Evolutionary conservation across 495 filamentous ascomycete species (phyloP), one percentile per base, ranked within the genome.

Genomic region (Daldinia grandis): DNA sequence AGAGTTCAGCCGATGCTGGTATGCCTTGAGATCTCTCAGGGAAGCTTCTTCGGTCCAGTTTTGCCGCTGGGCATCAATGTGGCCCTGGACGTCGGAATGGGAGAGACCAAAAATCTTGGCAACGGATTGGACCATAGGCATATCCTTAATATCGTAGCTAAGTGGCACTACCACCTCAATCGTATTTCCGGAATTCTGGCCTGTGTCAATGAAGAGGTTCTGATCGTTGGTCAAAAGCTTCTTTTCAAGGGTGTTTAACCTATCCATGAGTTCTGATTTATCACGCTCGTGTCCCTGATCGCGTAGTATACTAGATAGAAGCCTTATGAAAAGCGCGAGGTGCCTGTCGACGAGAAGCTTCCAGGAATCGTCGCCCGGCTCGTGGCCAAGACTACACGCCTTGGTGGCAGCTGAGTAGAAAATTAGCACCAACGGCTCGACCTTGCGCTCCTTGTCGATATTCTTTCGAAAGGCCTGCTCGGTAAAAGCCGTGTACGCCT

Each of bases 201-300:
- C 73, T 71, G 82, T 75, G 84, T 78, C 81, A 17, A 88, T 83
- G 21, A 84, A 86, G 27, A 99, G 85, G 76, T 97, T 93, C 78
- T 97, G 92, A 75, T 99, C 95, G 77, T 98, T 94, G n/a, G 90
- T 88, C 68, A 99, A 85, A 40, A 99, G 87, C 81, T 98, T 98
- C 71, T 88, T 94, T 78, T 99, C 96, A 66, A 99, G 81, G 4
- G 90, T 94, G 35, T 87, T 84, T 66, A 99, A 81, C 68, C 93
- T 87, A 69, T 82, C 87, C 69, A 90, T 88, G 60, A 99, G 85
- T 76, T 99, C 96, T 21, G 92, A 89, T 54, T 88, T 86, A 68
- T 96, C 92, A 72, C 90, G 87, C 21, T 88, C 89, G 61, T 84
- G 80, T 59, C 91, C 93, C 66, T 93, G 85, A 66, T 92, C 90